Evolutionary conservation across 1,284 basidiomycete species (phyloP).

Genomic region (Puccinia triticina): DNA sequence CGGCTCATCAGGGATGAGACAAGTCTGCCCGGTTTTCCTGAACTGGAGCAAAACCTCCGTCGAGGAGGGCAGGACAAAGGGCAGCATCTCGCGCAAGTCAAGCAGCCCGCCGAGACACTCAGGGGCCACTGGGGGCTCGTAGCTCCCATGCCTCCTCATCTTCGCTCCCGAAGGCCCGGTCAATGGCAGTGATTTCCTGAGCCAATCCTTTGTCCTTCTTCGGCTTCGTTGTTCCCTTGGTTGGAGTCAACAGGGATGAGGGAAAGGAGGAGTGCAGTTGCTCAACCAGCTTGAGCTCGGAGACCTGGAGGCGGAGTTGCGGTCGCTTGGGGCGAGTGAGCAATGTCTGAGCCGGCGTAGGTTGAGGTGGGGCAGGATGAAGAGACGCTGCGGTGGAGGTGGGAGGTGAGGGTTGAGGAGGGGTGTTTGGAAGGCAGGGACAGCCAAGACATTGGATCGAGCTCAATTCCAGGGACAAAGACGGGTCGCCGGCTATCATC

Average conservation of each 20-base stretch:
- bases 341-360: neutral
- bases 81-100: constrained; percentile 80
- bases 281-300: constrained; percentile 72
- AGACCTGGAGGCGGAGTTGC: constrained; percentile 62
- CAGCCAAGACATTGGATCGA: no score
- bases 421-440: constrained; percentile 66
- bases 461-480: no score
- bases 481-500: no score
- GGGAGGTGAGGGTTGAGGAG: neutral
- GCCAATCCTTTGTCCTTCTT: constrained; percentile 62
- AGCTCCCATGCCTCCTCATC: constrained; percentile 68
- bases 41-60: constrained; percentile 28
- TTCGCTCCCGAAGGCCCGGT: constrained; percentile 71
- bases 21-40: constrained; percentile 2
- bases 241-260: neutral
- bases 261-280: neutral
- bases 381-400: neutral
- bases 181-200: constrained; percentile 65
- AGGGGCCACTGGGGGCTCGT: constrained; percentile 75
- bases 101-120: constrained; percentile 82
- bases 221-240: neutral
- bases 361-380: constrained; percentile 19
- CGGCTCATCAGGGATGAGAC: constrained; percentile 13
- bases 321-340: neutral
- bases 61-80: constrained; percentile 31